A percentile compares a stretch with the other conserved stretches of the same genome.
phyloP scores from a whole-genome alignment of 2,329 filamentous ascomycete genomes.

The Fusarium solani-melongenae region DNA sequence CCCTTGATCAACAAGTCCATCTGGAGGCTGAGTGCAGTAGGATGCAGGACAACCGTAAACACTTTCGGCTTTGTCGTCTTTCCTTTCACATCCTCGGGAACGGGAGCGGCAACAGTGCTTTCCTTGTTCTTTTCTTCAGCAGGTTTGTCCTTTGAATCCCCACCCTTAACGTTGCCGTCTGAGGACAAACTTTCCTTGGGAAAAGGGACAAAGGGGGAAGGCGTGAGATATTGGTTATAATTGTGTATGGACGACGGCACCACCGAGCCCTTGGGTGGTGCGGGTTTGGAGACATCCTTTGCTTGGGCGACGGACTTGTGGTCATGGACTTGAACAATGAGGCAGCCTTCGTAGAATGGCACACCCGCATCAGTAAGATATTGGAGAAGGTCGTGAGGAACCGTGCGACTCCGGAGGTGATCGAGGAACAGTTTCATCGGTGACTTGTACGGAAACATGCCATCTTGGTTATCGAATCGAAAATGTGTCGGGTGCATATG shows the following conservation, averaged over 20 bases:
- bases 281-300: constrained; percentile 66
- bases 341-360: constrained; percentile 90
- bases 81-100: constrained; percentile 56
- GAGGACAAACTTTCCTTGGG: constrained; percentile 67
- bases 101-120: constrained; percentile 64
- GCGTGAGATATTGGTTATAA: constrained; percentile 88
- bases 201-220: constrained; percentile 85
- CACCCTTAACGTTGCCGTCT: constrained; percentile 48
- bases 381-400: constrained; percentile 90
- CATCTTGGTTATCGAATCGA: constrained; percentile 92
- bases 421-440: constrained; percentile 87
- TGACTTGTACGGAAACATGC: constrained; percentile 90
- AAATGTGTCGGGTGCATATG: constrained; percentile 90
- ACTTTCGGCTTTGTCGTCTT: constrained; percentile 65
- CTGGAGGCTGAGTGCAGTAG: constrained; percentile 80
- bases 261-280: constrained; percentile 68
- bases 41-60: constrained; percentile 84
- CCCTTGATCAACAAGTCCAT: constrained; percentile 82
- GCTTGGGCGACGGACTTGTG: constrained; percentile 75
- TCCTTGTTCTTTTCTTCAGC: constrained; percentile 65
- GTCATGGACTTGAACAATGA: constrained; percentile 95
- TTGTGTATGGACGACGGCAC: constrained; percentile 89
- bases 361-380: constrained; percentile 79
- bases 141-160: constrained; percentile 46
- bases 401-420: constrained; percentile 78